Conservation (phyloP, 2,329 filamentous ascomycete genomes). For the Rutstroemia sp. region DNA sequence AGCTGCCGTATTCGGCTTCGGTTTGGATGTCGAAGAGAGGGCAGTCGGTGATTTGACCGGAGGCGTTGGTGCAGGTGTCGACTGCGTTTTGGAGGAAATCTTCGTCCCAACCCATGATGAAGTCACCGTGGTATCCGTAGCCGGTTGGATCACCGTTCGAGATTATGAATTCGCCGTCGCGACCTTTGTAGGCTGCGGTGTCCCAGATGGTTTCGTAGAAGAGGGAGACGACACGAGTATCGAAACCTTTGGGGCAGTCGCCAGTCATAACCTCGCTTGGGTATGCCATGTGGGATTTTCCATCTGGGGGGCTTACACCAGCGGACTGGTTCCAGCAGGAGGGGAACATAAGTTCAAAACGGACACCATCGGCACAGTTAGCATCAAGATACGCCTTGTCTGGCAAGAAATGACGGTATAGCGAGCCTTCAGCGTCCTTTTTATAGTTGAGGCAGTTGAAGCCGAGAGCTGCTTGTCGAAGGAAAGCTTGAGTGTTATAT, state of each 20-base stretch:
- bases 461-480: conserved; percentile 75
- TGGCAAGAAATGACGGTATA: conserved; percentile 76
- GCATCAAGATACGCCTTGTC: conserved; percentile 72
- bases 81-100: conserved; percentile 65
- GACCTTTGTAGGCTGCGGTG: conserved; percentile 56
- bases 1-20: conserved; percentile 52
- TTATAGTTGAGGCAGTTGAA: conserved; percentile 93
- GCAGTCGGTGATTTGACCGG: conserved; percentile 67
- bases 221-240: conserved; percentile 62
- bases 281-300: conserved; percentile 66
- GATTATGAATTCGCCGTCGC: conserved; percentile 64
- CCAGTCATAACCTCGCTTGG: conserved; percentile 71
- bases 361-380: conserved; percentile 74
- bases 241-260: conserved; percentile 62
- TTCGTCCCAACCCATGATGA: conserved; percentile 70
- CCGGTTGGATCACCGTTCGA: conserved; percentile 72
- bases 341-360: conserved; percentile 80
- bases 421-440: conserved; percentile 43
- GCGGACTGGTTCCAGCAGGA: conserved; percentile 76
- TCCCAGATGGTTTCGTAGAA: conserved; percentile 84
- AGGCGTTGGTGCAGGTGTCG: conserved; percentile 63
- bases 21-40: conserved; percentile 58
- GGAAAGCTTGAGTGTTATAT: conserved; percentile 56
- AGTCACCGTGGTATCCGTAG: conserved; percentile 74
- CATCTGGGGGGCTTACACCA: conserved; percentile 44